Evolutionary conservation across 2,329 filamentous ascomycete species (phyloP), one percentile per base, ranked within the genome.

Genomic region (Monilinia laxa): DNA sequence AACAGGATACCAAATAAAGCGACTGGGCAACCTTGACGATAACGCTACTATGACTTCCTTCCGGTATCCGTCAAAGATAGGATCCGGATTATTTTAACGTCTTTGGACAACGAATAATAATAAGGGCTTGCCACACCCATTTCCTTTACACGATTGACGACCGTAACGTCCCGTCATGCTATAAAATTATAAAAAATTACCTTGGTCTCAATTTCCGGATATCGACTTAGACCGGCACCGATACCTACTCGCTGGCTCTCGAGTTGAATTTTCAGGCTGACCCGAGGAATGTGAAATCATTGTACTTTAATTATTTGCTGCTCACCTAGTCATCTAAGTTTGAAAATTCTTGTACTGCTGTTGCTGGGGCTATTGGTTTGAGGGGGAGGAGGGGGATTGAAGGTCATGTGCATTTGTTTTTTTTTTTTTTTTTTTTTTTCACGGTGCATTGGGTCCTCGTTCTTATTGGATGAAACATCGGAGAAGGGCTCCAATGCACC

Each of bases 11-110:
- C 71, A 69, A 69, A 69, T 75, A 76, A 73, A 76, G 72, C 73
- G 73, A 75, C 69, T 74, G 74, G 74, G 74, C 74, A 75, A 76
- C 74, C 74, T 75, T 75, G 67, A 76, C 68, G 73, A 74, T 68
- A 74, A 76, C 72, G 73, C 73, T 73, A 71, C 70, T 68, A 75
- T 71, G 72, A 74, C 70, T 67, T 71, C 69, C 67, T 70, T 70
- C 62, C 63, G 64, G 64, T 65, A 53, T 65, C 63, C 63, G 40
- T 42, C 28, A 40, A 59, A 59, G 42, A 23, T 53, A 59, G 63
- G 63, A 65, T 59, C 45, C 63, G 55, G 63, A 59, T 31, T 58
- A 40, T 65, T 59, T 59, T 60, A 52, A 59, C 63, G 42, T 65
- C 63, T 60, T 60, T 60, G 63, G 55, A 65, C 63, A 60, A 38